Conservation (phyloP, 2,329 filamentous ascomycete species). For the Sporothrix schenckii region DNA sequence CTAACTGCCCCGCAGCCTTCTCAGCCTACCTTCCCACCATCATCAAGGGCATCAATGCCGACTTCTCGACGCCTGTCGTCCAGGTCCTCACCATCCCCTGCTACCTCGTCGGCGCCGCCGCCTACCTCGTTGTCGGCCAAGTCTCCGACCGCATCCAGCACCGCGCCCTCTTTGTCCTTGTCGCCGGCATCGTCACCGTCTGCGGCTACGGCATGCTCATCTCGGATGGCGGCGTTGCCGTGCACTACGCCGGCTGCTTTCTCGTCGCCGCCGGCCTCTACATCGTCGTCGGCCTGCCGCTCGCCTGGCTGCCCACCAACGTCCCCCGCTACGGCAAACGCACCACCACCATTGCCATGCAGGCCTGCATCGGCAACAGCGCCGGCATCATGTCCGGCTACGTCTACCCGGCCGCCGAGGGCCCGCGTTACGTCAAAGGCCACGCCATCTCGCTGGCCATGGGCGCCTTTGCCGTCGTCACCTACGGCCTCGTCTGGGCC, state of each 20-base stretch:
- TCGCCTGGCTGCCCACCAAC: slow-evolving; percentile 68
- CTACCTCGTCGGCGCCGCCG: slow-evolving; percentile 71
- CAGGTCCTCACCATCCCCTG: slow-evolving; percentile 79
- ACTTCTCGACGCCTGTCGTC: slow-evolving; percentile 65
- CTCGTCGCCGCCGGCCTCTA: slow-evolving; percentile 76
- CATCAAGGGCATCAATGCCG: slow-evolving; percentile 65
- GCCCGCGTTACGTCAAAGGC: slow-evolving; percentile 62
- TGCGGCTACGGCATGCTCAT: slow-evolving; percentile 7
- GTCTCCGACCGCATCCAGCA: slow-evolving; percentile 69
- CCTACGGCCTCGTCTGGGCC: slow-evolving; percentile 56
- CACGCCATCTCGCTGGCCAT: slow-evolving; percentile 64
- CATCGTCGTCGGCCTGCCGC: slow-evolving; percentile 57
- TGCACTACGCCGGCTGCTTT: slow-evolving; percentile 68
- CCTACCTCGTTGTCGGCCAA: slow-evolving; percentile 67
- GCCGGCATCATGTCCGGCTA: slow-evolving; percentile 33
- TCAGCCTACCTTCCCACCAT: slow-evolving; percentile 80
- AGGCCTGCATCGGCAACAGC: slow-evolving; percentile 34
- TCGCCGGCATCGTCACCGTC: not conserved
- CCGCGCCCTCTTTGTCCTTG: slow-evolving; percentile 48
- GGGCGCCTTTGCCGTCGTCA: slow-evolving; percentile 56
- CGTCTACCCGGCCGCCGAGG: slow-evolving; percentile 33
- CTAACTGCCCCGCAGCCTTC: slow-evolving; percentile 46
- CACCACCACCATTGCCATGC: slow-evolving; percentile 42
- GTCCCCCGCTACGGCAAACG: slow-evolving; percentile 75
- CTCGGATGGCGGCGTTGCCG: slow-evolving; percentile 58